Evolutionary conservation across 2,329 filamentous ascomycete species (phyloP).

Genomic region (Verticillium tricorpus): DNA sequence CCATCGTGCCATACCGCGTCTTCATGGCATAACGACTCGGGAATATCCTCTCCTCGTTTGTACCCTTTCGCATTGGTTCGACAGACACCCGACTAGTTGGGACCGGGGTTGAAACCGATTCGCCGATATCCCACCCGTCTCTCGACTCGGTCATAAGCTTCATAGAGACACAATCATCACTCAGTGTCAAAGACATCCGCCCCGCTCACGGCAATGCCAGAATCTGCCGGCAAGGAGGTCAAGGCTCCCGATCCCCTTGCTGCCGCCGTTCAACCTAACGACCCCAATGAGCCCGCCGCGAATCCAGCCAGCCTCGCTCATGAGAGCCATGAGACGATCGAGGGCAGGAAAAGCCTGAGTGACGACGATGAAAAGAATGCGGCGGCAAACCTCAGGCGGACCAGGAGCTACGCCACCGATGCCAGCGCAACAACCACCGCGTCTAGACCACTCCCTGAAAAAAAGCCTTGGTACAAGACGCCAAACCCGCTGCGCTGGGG

Average conservation of each 20-base stretch:
- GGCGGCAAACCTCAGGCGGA: constrained; percentile 27
- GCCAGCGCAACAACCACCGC: constrained; percentile 44
- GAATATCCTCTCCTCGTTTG: not conserved
- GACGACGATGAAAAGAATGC: not conserved
- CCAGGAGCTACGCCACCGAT: constrained; percentile 50
- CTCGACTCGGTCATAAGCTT: not conserved
- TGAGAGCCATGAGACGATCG: constrained; percentile 7
- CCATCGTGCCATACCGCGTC: not conserved
- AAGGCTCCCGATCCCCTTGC: constrained; percentile 23
- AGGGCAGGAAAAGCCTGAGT: not conserved
- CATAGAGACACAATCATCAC: not conserved
- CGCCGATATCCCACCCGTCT: not conserved
- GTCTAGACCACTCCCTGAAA: constrained; percentile 20
- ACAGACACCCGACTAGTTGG: not conserved
- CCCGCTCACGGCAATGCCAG: constrained; percentile 16
- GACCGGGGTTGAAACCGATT: not conserved
- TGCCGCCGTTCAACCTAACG: constrained; percentile 20
- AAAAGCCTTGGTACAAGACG: constrained; percentile 60
- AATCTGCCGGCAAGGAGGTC: constrained; percentile 20
- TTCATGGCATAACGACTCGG: not conserved
- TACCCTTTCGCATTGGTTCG: not conserved
- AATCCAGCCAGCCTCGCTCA: not conserved
- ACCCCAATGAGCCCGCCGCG: constrained; percentile 7
- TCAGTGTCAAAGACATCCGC: not conserved
- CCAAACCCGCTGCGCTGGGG: constrained; percentile 61